Evolutionary conservation across 768 basidiomycete species (phyloP), one percentile per base, ranked within the genome.

Genomic region (Tulasnella calospora): DNA sequence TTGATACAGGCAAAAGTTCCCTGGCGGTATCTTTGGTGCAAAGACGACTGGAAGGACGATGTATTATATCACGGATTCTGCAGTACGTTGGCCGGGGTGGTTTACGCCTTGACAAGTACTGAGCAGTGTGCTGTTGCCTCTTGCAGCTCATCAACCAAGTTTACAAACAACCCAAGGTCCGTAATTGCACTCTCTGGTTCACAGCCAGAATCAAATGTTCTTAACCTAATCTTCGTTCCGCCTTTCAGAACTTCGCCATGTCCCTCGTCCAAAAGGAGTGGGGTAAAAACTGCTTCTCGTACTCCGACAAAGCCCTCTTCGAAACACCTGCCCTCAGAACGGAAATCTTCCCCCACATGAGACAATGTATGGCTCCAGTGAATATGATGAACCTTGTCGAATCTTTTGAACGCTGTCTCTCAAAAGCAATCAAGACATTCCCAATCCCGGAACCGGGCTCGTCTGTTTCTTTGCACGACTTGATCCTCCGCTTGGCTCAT

Each of bases 141-240:
- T 13, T 23, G 15, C 2, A 79, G 78, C 51, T 79, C 23, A 74
- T 79, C 38, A 73, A 79, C 27, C 47, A 73, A n/a, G 51, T 79
- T 44, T 74, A 79, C 73, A 79, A 79, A 47, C 78, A 79, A 30
- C 78, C 72, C 47, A 79, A 79, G 73, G 78, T 79, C 35, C 27
- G 73, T 19, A 57, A 19, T 33, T 27, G 13, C n/a, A 33, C 21
- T 21, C 21, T 23, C 13, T 10, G 10, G 23, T 19, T 30, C 2
- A 7, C 12, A 3, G 0, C 13, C 1, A 44, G 23, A 71, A 13
- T 41, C 35, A 1, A 21, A n/a, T 2, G 12, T 21, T 51, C 27
- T 44, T 46, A 33, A 23, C 12, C 15, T 61, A 46, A 33, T 5
- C 5, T 8, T 47, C 23, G 4, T 4, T 15, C 41, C 21, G 27